Base-by-base conservation (phyloP, 2,329 filamentous ascomycete genomes). In the Fusarium zealandicum region DNA sequence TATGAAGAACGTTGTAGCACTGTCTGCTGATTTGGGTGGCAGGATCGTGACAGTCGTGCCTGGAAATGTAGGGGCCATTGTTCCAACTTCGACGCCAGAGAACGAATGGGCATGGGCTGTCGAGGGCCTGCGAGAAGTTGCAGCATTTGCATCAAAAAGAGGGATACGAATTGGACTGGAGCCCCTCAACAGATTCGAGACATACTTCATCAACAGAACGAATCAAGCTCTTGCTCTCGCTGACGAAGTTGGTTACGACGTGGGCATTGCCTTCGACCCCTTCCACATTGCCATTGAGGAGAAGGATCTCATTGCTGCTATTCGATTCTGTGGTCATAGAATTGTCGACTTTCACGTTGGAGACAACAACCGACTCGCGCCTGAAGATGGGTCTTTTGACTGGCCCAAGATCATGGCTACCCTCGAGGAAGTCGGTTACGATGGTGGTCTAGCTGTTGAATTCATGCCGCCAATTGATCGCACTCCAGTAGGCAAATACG, bases 391-490 rank as follows among this genome's bases (percentile, higher is more conserved):
- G 9, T 55, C 44, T 0, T 63, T 64, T 2, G 51, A 64, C 9
- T 64, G 61, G 57, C 33, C 54, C 1, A 39, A 25, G 1, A 64
- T 64, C 7, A 61, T 64, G 31, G 4, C 51, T 2, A 37, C 51
- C 1, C 38, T 64, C 0, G 18, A 14, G 1, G 46, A 61, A 31
- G 49, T 25, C 4, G 57, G 60, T 0, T 64, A 64, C 3, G 33
- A 57, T 18, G 60, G 61, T 3, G 60, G 38, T 0, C 3, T 64
- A 10, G 48, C 57, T 0, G 60, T 64, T 9, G 61, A 64, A 18
- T 64, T 55, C 5, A 64, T 64, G 61, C 61, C 61, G 4, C 30
- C 60, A 1, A 61, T 63, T 51, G 61, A 64, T 32, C 57, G 60
- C 2, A 56, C 60, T 0, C 61, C 61, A 0, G 27, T 59, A 1